A percentile compares a stretch with the other conserved stretches of the same genome.
Conservation (phyloP, 2,329 filamentous ascomycete genomes). For the Diaporthe ampelina region DNA sequence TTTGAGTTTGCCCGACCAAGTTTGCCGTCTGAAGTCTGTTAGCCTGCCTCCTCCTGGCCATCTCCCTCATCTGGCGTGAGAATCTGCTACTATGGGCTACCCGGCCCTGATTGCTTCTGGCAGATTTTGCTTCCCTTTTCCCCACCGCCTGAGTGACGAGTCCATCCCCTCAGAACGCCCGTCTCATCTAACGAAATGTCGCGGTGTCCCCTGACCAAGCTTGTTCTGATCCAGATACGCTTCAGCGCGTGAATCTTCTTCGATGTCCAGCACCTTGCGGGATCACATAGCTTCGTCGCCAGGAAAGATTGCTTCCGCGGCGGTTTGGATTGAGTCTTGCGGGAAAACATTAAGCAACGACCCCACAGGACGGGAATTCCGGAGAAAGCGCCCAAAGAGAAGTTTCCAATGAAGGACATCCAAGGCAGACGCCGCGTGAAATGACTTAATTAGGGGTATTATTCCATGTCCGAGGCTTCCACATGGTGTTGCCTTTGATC, state of each 20-base stretch:
- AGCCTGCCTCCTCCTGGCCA: not conserved
- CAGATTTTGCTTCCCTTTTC: not conserved
- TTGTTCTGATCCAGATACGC: conserved; percentile 31
- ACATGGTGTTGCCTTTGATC: not conserved
- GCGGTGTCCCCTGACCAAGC: conserved; percentile 1
- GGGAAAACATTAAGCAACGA: not conserved
- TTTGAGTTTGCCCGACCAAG: conserved; percentile 32
- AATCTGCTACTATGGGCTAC: not conserved
- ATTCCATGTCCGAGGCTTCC: not conserved
- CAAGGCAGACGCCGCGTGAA: not conserved
- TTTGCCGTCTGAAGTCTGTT: conserved; percentile 37
- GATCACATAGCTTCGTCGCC: not conserved
- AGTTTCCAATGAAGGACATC: not conserved
- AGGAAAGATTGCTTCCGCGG: not conserved
- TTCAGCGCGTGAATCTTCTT: conserved; percentile 16
- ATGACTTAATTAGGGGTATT: not conserved
- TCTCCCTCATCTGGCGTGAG: conserved; percentile 1
- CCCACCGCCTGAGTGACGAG: conserved; percentile 2
- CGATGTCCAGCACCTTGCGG: not conserved
- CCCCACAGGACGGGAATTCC: not conserved
- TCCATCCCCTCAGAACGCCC: not conserved
- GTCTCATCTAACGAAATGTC: conserved; percentile 11
- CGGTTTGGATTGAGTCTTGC: conserved; percentile 18
- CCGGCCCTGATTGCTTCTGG: conserved; percentile 11
- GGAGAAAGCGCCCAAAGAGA: not conserved